phyloP scores from a whole-genome alignment of 371 early-diverging fungal genomes.

The Apophysomyces variabilis region DNA sequence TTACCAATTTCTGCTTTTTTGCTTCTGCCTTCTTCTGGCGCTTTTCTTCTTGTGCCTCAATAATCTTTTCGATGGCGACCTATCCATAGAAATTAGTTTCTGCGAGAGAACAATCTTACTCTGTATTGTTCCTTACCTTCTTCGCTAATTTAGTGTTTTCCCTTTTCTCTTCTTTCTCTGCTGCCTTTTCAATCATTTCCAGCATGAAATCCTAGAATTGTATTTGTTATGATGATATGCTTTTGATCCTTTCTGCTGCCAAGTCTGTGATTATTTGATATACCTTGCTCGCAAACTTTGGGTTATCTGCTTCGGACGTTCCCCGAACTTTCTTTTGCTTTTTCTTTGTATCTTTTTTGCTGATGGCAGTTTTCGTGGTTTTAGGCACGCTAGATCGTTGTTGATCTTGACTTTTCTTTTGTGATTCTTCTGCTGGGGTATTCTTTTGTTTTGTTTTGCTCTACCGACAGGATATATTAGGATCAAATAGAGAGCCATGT shows the following conservation, averaged over 20 bases:
- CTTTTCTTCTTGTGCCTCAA: constrained; percentile 7
- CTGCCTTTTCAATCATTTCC: constrained; percentile 13
- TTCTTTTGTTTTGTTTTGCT: neutral
- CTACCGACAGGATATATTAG: neutral
- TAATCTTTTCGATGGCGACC: constrained; percentile 19
- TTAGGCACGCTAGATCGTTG: neutral
- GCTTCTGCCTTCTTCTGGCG: constrained; percentile 8
- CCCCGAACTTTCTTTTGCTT: constrained; percentile 7
- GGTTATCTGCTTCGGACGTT: constrained; percentile 23
- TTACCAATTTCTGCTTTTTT: neutral
- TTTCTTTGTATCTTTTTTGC: neutral
- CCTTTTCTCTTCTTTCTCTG: constrained; percentile 16
- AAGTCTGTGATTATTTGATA: neutral
- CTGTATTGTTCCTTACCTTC: constrained; percentile 7
- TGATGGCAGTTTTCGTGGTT: constrained; percentile 5
- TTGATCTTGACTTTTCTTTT: neutral
- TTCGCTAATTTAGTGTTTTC: constrained; percentile 9
- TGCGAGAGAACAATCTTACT: neutral
- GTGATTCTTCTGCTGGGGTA: neutral
- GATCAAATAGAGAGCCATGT: neutral
- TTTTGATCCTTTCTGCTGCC: too few relatives aligned
- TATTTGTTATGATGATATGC: too few relatives aligned
- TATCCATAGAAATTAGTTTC: neutral
- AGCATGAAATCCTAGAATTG: constrained; percentile 18
- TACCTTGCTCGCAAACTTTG: constrained; percentile 27